Percentiles rank a stretch among this genome's conserved stretches.
Conservation (phyloP, 2,329 filamentous ascomycete genomes). For the Venturiaceae sp. region DNA sequence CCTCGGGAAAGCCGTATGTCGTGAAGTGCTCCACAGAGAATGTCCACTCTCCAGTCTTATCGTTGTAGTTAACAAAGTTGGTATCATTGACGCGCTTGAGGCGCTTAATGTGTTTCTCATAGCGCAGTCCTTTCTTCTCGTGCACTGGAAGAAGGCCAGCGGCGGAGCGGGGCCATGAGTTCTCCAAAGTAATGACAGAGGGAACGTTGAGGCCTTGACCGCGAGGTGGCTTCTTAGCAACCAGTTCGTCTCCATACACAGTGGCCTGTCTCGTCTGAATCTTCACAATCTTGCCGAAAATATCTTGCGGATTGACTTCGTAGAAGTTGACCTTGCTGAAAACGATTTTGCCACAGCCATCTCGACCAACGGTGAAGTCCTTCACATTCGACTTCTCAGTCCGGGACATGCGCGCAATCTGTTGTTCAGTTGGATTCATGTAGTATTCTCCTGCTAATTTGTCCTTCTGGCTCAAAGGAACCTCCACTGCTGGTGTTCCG, state of each 20-base stretch:
- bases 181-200: slow-evolving; percentile 76
- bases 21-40: slow-evolving; percentile 97
- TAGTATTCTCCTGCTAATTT: slow-evolving; percentile 70
- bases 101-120: slow-evolving; percentile 73
- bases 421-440: slow-evolving; percentile 67
- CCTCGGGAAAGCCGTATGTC: slow-evolving; percentile 79
- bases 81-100: slow-evolving; percentile 74
- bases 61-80: slow-evolving; percentile 70
- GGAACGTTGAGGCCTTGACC: slow-evolving; percentile 91
- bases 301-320: slow-evolving; percentile 66
- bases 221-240: slow-evolving; percentile 62
- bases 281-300: slow-evolving; percentile 66
- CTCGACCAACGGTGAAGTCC: slow-evolving; percentile 72
- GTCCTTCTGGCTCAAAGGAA: slow-evolving; percentile 22
- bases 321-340: slow-evolving; percentile 83
- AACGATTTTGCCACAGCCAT: slow-evolving; percentile 68
- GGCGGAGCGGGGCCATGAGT: slow-evolving; percentile 77
- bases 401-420: slow-evolving; percentile 70
- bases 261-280: slow-evolving; percentile 73
- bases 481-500: not conserved
- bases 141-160: slow-evolving; percentile 46
- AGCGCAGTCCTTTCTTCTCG: slow-evolving; percentile 53
- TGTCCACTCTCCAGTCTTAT: slow-evolving; percentile 73
- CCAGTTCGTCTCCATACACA: slow-evolving; percentile 57
- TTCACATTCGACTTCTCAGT: slow-evolving; percentile 66